These are phyloP conservation scores for Cladobotryum mycophilum DNA, from an alignment of 2,329 filamentous ascomycete genomes.

Conservation along the genomic window DNA sequence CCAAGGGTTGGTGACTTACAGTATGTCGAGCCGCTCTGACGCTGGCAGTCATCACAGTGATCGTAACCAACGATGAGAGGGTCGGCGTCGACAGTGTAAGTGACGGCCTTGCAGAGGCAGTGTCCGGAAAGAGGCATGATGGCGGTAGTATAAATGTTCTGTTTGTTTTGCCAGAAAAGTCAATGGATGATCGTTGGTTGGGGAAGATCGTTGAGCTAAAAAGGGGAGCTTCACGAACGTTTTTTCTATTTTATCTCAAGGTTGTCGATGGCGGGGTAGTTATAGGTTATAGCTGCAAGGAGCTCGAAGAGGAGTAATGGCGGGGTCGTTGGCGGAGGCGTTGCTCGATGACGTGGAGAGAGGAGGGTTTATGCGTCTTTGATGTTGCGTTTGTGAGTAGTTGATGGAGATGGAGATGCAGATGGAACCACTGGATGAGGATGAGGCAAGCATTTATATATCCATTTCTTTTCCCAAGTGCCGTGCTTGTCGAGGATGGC, in stretches of 20 bases:
- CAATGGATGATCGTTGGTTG: background rate
- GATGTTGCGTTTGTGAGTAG: background rate
- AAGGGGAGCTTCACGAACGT: too few relatives aligned
- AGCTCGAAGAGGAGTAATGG: slow-evolving; percentile 2
- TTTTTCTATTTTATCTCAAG: background rate
- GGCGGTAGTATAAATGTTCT: background rate
- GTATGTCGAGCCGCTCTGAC: slow-evolving; percentile 63
- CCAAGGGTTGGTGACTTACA: slow-evolving; percentile 38
- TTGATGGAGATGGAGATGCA: background rate
- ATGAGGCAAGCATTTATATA: too few relatives aligned
- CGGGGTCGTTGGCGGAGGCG: slow-evolving; percentile 8
- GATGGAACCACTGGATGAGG: too few relatives aligned
- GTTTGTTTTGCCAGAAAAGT: too few relatives aligned
- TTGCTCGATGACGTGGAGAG: slow-evolving; percentile 12
- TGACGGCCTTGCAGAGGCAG: slow-evolving; percentile 66
- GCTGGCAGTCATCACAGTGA: slow-evolving; percentile 68
- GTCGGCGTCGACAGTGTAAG: slow-evolving; percentile 55
- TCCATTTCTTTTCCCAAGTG: too few relatives aligned
- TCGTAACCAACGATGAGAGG: slow-evolving; percentile 57
- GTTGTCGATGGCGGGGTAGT: slow-evolving; percentile 3
- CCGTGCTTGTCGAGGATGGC: too few relatives aligned
- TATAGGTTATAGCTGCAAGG: too few relatives aligned
- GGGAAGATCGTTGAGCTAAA: background rate
- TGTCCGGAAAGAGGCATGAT: slow-evolving; percentile 62
- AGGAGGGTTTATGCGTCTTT: background rate